Base-by-base conservation (phyloP, 1,284 basidiomycete species). In the Sanghuangporus sanghuang region DNA sequence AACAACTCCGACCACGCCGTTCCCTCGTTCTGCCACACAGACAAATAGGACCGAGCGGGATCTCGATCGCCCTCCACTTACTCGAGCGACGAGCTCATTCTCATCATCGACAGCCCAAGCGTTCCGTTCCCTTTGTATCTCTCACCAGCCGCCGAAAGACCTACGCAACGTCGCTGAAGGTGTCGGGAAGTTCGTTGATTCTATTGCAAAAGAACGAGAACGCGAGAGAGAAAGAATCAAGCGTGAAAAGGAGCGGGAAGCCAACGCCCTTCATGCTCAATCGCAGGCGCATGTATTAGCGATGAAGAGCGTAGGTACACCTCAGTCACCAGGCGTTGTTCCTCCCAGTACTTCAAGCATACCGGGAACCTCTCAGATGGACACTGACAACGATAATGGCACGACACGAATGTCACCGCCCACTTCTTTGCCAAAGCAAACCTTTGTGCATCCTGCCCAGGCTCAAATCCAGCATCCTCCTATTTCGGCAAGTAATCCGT, bases 191-290 rank as follows among this genome's bases (percentile, higher is more conserved):
- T 92, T 87, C 69, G 86, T 92, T 2, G 89, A 91, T 64, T 81
- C 82, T 5, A 81, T 91, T 2, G 85, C 84, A 1, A 82, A 82
- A 64, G 89, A 91, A 66, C 77, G 90, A 6, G 89, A 92, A 64
- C 78, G 78, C 59, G 90, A 91, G 71, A 78, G 89, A 3, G 90
- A 92, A 68, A 78, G 89, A 14, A 77, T 90, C 58, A 82, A 83
- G 66, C 76, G 80, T 54, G 88, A 89, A 71, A 77, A 86, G n/a
- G 84, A 85, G 21, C 46, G 23, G 16, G 27, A 56, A 6, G 38
- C 52, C 11, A 59, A n/a, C 21, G 36, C 36, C 16, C 48, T 23
- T 36, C 50, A 53, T 46, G 52, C 53, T 21, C 48, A 27, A 18
- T 16, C 44, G 21, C 44, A 46, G 16, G 3, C 44, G 21, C 44